A percentile compares a stretch with the other conserved stretches of the same genome.
These are phyloP conservation scores for Penicillium sp. DNA, from an alignment of 2,329 filamentous ascomycete species.

Conservation along the genomic window DNA sequence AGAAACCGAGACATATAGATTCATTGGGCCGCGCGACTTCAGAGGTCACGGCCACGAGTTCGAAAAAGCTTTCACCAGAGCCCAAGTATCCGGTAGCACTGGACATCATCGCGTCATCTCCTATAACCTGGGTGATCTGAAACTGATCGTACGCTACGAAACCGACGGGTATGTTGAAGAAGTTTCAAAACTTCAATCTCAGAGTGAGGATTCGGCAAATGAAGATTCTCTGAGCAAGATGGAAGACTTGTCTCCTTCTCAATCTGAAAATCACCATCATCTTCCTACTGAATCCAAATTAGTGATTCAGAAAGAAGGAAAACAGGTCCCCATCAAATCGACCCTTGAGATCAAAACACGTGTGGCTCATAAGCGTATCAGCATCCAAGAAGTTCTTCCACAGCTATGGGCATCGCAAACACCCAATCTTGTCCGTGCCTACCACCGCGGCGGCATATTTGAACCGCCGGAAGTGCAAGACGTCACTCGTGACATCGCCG, in stretches of 20 bases:
- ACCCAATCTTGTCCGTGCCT: slow-evolving; percentile 23
- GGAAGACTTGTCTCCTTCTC: not conserved
- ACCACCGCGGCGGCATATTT: not conserved
- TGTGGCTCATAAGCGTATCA: slow-evolving; percentile 29
- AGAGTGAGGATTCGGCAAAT: not conserved
- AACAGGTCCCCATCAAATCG: slow-evolving; percentile 32
- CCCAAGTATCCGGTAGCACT: slow-evolving; percentile 34
- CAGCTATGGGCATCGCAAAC: slow-evolving; percentile 48
- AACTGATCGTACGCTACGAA: slow-evolving; percentile 45
- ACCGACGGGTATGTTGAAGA: slow-evolving; percentile 42
- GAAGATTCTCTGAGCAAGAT: not conserved
- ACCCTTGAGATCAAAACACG: slow-evolving; percentile 49
- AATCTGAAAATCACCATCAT: not conserved
- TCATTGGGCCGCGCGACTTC: slow-evolving; percentile 38
- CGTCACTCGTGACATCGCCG: slow-evolving; percentile 20
- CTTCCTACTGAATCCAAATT: slow-evolving; percentile 27
- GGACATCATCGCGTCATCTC: slow-evolving; percentile 48
- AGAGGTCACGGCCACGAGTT: slow-evolving; percentile 46
- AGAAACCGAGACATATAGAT: slow-evolving; percentile 28
- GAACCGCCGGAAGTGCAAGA: not conserved
- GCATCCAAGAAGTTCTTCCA: too few relatives aligned
- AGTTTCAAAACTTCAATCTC: not conserved
- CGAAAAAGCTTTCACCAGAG: slow-evolving; percentile 39
- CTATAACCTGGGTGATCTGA: slow-evolving; percentile 44
- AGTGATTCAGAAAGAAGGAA: slow-evolving; percentile 25